Evolutionary conservation across 805 yeast genomes (phyloP).

Genomic region (Nakazawaea ernobii): DNA sequence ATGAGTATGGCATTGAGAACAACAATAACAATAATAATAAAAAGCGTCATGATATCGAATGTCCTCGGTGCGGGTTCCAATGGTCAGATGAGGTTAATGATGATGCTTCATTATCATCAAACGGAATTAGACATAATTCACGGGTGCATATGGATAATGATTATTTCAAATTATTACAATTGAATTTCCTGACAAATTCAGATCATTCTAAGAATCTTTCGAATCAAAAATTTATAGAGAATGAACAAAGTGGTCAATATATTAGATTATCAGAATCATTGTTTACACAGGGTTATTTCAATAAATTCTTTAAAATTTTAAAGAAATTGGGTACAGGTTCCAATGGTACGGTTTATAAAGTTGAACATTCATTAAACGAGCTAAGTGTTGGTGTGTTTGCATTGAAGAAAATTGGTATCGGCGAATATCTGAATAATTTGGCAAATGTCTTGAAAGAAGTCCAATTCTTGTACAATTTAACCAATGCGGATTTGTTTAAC

Average conservation of each 20-base stretch:
- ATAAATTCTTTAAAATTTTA: conserved; percentile 59
- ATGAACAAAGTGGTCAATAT: not conserved
- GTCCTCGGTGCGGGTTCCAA: not conserved
- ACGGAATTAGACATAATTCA: not conserved
- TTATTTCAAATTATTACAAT: conserved; percentile 9
- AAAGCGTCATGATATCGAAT: not conserved
- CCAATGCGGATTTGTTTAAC: conserved; percentile 21
- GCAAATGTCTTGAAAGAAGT: conserved; percentile 74
- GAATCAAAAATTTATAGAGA: not conserved
- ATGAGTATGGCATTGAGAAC: not conserved
- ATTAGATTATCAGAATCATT: conserved; percentile 22
- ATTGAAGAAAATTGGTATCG: conserved; percentile 78
- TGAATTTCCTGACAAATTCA: not conserved
- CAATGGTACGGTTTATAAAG: conserved; percentile 78
- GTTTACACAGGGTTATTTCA: conserved; percentile 79
- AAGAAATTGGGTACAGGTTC: conserved; percentile 75
- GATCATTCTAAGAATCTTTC: no score
- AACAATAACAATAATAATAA: not conserved
- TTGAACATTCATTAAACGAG: conserved; percentile 72
- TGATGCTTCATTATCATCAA: no score
- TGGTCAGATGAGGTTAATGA: not conserved
- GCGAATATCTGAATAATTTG: conserved; percentile 65
- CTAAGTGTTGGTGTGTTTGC: conserved; percentile 76
- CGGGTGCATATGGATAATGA: conserved; percentile 4
- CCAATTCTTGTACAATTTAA: conserved; percentile 53